Base-by-base conservation (phyloP, 164 flowering plant species). In the Tetrastigma voinierianum region DNA sequence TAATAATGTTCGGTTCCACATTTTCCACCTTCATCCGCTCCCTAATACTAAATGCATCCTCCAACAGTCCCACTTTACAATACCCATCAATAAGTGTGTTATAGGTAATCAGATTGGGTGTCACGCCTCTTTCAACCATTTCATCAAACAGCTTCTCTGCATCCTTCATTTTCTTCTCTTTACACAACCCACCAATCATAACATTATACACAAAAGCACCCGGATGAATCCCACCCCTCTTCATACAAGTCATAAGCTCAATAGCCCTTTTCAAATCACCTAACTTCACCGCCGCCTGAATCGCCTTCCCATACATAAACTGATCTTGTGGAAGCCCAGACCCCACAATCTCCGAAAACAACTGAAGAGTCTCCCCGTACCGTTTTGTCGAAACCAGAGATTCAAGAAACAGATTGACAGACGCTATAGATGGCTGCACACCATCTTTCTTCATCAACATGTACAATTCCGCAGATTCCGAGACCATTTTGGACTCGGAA, bases 81-180 rank as follows among this genome's bases (percentile, higher is more conserved):
- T 74, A 83, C 69, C 91, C 96, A 76, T 84, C 85, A 69, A 91
- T 87, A 11, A 92, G 68, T 0, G 81, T 76, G 70, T 90, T 90
- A 63, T 72, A 92, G 0, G 90, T 86, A 43, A 88, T 82, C 32
- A 15, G 55, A 65, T 63, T 84, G 0, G 83, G 78, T 17, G 13
- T 17, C 62, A 88, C 48, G 2, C 64, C 67, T 46, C 70, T 71
- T 52, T 45, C 14, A 53, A 53, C 8, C 94, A 90, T 88, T 83
- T 90, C 89, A 57, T 78, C 89, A 59, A 90, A 88, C 84, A 88
- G 16, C 56, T 83, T 76, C 57, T 63, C 57, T 14, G 90, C 92
- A 43, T 90, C 88, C 4, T 40, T 32, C 13, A 81, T 62, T 18
- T 72, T 82, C 74, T 67, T 78, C 72, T 77, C 85, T 46, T 82